phyloP scores from a whole-genome alignment of 176 grass and related monocot species.

The Elymus sibiricus region DNA sequence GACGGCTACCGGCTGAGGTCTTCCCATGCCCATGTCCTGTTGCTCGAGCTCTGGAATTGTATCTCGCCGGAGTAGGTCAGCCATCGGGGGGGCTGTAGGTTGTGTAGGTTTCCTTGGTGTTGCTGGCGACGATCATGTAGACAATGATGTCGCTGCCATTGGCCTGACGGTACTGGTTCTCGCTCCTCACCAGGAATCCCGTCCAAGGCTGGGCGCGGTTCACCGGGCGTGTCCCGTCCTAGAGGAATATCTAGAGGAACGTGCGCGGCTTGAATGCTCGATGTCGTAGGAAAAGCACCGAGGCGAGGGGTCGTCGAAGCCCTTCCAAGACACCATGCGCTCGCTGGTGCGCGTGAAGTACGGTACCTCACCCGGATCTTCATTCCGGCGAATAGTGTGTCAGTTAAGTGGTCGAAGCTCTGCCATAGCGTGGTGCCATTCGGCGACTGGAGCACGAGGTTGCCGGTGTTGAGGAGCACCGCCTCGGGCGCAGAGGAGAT shows the following conservation, averaged over 20 bases:
- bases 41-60: no score
- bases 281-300: slow-evolving; percentile 4
- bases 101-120: no score
- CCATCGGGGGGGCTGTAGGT: no score
- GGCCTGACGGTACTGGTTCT: not conserved
- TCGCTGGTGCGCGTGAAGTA: not conserved
- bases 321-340: slow-evolving; percentile 15
- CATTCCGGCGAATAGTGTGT: slow-evolving; percentile 19
- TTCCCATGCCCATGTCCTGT: no score
- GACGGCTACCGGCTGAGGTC: no score
- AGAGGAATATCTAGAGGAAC: not conserved
- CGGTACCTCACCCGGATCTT: not conserved
- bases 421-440: slow-evolving; percentile 17
- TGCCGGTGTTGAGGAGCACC: slow-evolving; percentile 15
- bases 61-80: no score
- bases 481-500: not conserved
- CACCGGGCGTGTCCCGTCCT: not conserved
- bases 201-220: slow-evolving; percentile 22
- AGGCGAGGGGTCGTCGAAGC: slow-evolving; percentile 6
- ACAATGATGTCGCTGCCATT: no score
- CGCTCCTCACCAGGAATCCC: not conserved
- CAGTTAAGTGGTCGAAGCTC: slow-evolving; percentile 18
- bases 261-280: slow-evolving; percentile 5
- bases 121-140: no score
- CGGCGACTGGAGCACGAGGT: slow-evolving; percentile 22